Evolutionary conservation across 2,329 filamentous ascomycete genomes (phyloP).

Genomic region (Atkinsonella texensis): DNA sequence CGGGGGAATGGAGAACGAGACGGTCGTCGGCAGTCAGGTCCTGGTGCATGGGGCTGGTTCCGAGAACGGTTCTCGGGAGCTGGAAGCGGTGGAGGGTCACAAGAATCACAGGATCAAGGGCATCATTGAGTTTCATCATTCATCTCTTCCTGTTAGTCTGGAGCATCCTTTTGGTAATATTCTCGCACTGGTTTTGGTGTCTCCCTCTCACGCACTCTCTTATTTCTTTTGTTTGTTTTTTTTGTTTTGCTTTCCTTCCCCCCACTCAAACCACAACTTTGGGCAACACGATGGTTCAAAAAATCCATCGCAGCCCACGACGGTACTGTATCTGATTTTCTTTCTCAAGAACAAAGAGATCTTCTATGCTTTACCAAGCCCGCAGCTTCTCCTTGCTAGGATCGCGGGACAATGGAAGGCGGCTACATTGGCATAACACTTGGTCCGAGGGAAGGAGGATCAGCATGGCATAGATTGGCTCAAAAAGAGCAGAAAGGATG

Average conservation of each 20-base stretch:
- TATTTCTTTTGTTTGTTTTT: not conserved
- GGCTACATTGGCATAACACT: too few relatives aligned
- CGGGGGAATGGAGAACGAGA: slow-evolving; percentile 17
- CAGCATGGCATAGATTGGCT: not conserved
- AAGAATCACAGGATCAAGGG: slow-evolving; percentile 18
- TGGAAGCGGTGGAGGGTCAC: slow-evolving; percentile 15
- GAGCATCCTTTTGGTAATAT: not conserved
- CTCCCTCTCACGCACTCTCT: not conserved
- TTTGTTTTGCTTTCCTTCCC: not conserved
- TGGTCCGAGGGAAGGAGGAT: too few relatives aligned
- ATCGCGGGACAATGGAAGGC: too few relatives aligned
- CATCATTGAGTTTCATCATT: slow-evolving; percentile 13
- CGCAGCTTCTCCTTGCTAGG: too few relatives aligned
- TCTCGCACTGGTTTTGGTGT: too few relatives aligned
- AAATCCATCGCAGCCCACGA: not conserved
- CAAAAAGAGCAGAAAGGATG: not conserved
- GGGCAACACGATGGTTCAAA: not conserved
- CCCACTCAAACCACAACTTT: not conserved
- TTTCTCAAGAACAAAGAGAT: too few relatives aligned
- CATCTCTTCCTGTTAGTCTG: not conserved
- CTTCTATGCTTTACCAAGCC: too few relatives aligned
- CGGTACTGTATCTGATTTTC: too few relatives aligned
- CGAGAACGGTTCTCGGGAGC: slow-evolving; percentile 26
- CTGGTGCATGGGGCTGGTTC: slow-evolving; percentile 31
- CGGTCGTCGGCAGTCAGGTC: slow-evolving; percentile 19